Conservation (phyloP, 2,329 filamentous ascomycete species). For the Pseudocercospora pini-densiflorae region DNA sequence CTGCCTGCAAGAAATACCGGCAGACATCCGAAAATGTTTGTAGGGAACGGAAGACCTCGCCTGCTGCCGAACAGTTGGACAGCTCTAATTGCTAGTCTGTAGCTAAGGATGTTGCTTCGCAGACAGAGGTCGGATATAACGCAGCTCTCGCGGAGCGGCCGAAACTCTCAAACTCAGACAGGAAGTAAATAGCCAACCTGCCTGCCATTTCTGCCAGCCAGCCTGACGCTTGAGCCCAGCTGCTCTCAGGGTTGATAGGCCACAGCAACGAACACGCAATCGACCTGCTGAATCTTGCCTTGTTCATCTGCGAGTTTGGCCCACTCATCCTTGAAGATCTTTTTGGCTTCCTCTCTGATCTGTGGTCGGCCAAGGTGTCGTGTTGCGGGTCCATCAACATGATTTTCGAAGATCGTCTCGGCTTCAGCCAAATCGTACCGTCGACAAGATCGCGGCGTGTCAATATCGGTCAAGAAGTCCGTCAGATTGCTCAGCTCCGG, state of each 20-base stretch:
- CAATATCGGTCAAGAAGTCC: constrained; percentile 14
- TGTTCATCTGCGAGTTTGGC: constrained; percentile 41
- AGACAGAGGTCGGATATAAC: no score
- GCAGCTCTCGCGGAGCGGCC: no score
- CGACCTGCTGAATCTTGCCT: constrained; percentile 45
- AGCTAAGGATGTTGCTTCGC: no score
- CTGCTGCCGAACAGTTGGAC: no score
- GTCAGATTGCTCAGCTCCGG: constrained; percentile 39
- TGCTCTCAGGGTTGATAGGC: constrained; percentile 34
- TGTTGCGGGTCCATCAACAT: constrained; percentile 33
- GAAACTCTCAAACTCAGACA: no score
- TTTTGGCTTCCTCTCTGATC: constrained; percentile 40
- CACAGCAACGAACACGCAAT: constrained; percentile 45
- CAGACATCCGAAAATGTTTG: no score
- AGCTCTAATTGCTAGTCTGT: no score
- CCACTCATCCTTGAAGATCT: constrained; percentile 42
- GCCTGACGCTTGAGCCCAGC: no score
- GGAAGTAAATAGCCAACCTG: no score
- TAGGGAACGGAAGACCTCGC: no score
- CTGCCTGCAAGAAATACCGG: no score
- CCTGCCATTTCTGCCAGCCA: no score
- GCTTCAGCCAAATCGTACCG: constrained; percentile 19
- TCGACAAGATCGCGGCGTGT: constrained; percentile 4
- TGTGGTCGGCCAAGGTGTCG: constrained; percentile 39
- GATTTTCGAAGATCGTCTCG: constrained; percentile 41